Base-by-base conservation (phyloP, 495 filamentous ascomycete genomes). In the Pyrenula aspistea region DNA sequence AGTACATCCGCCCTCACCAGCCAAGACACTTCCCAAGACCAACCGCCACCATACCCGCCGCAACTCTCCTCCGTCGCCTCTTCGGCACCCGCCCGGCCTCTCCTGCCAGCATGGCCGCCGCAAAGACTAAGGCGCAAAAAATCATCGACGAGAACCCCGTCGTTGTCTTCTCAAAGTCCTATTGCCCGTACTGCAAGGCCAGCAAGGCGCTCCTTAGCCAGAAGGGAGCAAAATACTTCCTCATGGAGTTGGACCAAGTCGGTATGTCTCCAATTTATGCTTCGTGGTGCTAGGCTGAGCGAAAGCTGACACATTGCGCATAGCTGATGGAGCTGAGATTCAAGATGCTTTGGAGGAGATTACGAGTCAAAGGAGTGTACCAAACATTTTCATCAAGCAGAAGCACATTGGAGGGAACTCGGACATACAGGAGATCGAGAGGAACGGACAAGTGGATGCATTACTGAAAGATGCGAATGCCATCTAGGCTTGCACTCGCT, bases 321-420 rank as follows among this genome's bases (percentile, higher is more conserved):
- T 58, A 88, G 84, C 83, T 53, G 91, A 96, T 69, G 92, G 93
- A 57, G 60, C 70, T 55, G 92, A 77, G 4, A 82, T 99, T 68
- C 93, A 99, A 73, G 71, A 77, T 58, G 91, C 92, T 19, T 85
- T 99, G 57, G 61, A 73, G 42, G 83, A 94, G 63, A 83, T 97
- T 60, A 88, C 83, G 49, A 71, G 74, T 63, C 94, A 99, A 78
- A 73, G 82, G 63, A 91, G 86, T 59, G 93, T 99, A 8, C 93
- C 93, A 55, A 96, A 95, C 73, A 88, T 96, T 74, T 99, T 85
- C 77, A 96, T 99, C 74, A 70, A 71, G 61, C 69, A 91, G 77
- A 70, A 90, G 70, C 93, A 96, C 72, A 93, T 99, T 67, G 92
- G 93, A 47, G 93, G 93, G 53, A 96, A 97, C 81, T 95, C 90